Base-by-base conservation (phyloP, 192 early-diverging fungal genomes). In the Backusella macrospora region DNA sequence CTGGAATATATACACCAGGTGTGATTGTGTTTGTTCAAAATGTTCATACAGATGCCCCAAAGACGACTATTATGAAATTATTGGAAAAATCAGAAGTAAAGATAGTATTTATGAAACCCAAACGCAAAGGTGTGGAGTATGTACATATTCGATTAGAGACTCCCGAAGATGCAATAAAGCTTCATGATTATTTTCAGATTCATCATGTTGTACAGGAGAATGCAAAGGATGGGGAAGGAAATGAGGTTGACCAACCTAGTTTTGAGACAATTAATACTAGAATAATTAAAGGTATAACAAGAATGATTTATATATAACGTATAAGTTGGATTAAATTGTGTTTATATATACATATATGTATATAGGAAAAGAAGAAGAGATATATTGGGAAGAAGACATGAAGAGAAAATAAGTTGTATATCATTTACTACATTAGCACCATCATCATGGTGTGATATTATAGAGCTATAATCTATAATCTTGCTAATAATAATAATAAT, bases 311-410 rank as follows among this genome's bases (percentile, higher is more conserved):
- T 1, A 34, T 12, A n/a, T 49, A 8, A 49, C 14, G 1, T 15
- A 10, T 9, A 39, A 8, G 49, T 42, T 64, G 5, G 2, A 18
- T 37, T 55, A 29, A 16, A 59, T 49, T 52, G 44, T 29, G n/a
- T n/a, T n/a, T n/a, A 6, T 48, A 29, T 3, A 38, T 18, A 16
- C 44, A n/a, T 38, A 62, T 12, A 43, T 44, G 0, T 12, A 44
- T 12, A 26, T 29, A 65, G 75, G 75, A 23, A 68, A 71, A 48
- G 75, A 76, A 43, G 75, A 76, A 42, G 55, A 76, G 16, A 47
- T 76, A 9, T 76, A 76, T 66, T 76, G 75, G 75, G 23, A 76
- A 39, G 39, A 70, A 2, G 75, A 76, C n/a, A 40, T 12, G 12
- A 66, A 43, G 39, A 23, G 3, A 12, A 26, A 4, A 12, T 13